Base-by-base conservation (phyloP, 345 rosid genomes). In the Gossypium ekmanianum region DNA sequence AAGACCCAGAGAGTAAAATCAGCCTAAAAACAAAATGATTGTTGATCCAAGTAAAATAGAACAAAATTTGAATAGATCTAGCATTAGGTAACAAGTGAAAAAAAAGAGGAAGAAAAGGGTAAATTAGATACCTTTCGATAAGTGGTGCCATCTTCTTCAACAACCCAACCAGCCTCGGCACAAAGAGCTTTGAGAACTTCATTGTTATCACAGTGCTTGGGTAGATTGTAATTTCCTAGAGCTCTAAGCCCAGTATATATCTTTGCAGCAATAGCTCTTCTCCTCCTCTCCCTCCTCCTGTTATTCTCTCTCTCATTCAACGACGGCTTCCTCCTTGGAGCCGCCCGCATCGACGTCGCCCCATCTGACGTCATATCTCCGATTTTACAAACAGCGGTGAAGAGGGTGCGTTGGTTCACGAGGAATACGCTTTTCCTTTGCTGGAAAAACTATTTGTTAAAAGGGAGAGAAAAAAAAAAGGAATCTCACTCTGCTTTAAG, bases 241-340 rank as follows among this genome's bases (percentile, higher is more conserved):
- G 91, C 88, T 78, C 99, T 84, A 58, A 95, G 86, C 1, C 99
- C 98, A 7, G 99, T 0, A 75, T 87, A 95, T 61, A 95, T 85
- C 87, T 95, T 90, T 2, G 97, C 98, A 10, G 97, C 98, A 45
- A 89, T 81, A 6, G 99, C 98, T 81, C 98, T 89, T 75, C 99
- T 81, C 73, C 98, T 77, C 74, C 99, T 81, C 83, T 95, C 99
- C 65, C 99, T 90, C 79, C 99, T 85, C 84, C 94, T 80, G 81
- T 95, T 93, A 69, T 93, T 95, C 87, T 95, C 99, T 68, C 98
- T 89, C 84, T 95, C 99, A 79, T 87, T 86, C 96, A 94, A 91
- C 75, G 99, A 93, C 52, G 98, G 99, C 83, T 91, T 93, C 88
- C 98, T 87, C 87, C 97, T 85, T 26, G 81, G 84, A 11, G 89